Evolutionary conservation across 805 yeast genomes (phyloP).

Genomic region (Candida peoriensis): DNA sequence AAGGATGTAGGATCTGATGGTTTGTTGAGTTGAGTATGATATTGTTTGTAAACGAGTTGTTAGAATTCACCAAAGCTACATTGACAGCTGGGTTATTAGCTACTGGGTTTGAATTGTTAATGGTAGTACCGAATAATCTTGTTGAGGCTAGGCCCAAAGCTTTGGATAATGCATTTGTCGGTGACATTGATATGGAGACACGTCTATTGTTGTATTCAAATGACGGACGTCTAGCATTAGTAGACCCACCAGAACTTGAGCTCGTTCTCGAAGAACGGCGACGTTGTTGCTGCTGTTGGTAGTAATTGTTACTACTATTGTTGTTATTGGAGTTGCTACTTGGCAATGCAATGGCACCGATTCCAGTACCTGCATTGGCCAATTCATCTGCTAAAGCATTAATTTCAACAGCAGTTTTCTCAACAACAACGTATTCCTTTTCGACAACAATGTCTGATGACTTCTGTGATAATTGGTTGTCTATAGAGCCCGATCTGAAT

Average conservation of each 20-base stretch:
- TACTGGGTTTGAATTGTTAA: conserved; percentile 21
- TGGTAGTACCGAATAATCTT: conserved; percentile 62
- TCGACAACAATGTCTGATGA: conserved; percentile 54
- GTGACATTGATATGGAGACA: conserved; percentile 61
- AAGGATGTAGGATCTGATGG: conserved; percentile 7
- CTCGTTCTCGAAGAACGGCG: conserved; percentile 38
- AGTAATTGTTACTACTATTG: conserved; percentile 8
- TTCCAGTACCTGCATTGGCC: conserved; percentile 54
- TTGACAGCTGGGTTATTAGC: conserved; percentile 9
- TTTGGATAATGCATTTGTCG: conserved; percentile 82
- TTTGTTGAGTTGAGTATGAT: conserved; percentile 18
- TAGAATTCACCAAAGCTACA: conserved; percentile 17
- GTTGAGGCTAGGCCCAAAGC: conserved; percentile 88
- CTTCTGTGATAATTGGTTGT: conserved; percentile 6
- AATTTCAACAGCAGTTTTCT: conserved; percentile 90
- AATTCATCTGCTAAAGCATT: conserved; percentile 94
- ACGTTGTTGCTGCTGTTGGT: conserved; percentile 18
- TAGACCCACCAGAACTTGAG: conserved; percentile 39
- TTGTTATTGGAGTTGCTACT: conserved; percentile 9
- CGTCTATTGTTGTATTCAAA: conserved; percentile 47
- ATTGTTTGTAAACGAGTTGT: conserved; percentile 20
- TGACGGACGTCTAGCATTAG: conserved; percentile 50
- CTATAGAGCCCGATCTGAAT: conserved; percentile 12
- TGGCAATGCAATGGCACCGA: conserved; percentile 39
- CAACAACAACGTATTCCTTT: conserved; percentile 90